Evolutionary conservation across 1,139 yeast genomes (phyloP), one percentile per base, ranked within the genome.

Genomic region (Yamadazyma conglobata): DNA sequence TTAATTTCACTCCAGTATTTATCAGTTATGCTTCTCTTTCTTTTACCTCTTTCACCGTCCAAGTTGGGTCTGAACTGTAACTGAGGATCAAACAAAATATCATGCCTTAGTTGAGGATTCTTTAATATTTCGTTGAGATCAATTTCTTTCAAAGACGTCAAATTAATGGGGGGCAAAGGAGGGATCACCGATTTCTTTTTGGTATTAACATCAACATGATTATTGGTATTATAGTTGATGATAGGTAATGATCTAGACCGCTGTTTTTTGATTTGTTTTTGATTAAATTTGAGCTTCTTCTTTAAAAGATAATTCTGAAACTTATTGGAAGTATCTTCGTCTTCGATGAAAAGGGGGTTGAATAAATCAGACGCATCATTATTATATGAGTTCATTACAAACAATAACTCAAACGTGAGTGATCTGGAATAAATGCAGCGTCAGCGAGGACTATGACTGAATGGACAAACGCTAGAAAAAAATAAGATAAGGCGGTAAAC

Each of bases 61-160:
- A 87, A 64, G 54, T 89, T 85, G 24, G 96, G 96, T 46, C 96
- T 72, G 56, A 88, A 88, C 63, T 88, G 96, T 37, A 89, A 69
- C 52, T 85, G 87, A 11, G 96, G 95, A 59, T 89, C 96, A 53
- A 89, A 89, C 16, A 87, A 70, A 36, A 89, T 86, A 52, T 89
- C 97, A 54, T 89, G 97, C 41, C 97, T 75, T 37, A 89, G 67
- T 56, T 87, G 96, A 6, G 96, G 96, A 57, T 89, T 89, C 52
- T 85, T 85, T 47, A 89, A 70, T 34, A 91, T 88, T 51, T 88
- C 96, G 40, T 84, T 86, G 32, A 89, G 62, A 50, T 89, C 96
- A 37, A 89, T 85, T 54, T 88, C 96, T 45, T 82, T 77, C 45
- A 89, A 68, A 24, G 88, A 79, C 49, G 83, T 91, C 34, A 86